These are phyloP conservation scores for Cystoderma amianthinum DNA, from an alignment of 768 basidiomycete genomes.

Conservation along the genomic window DNA sequence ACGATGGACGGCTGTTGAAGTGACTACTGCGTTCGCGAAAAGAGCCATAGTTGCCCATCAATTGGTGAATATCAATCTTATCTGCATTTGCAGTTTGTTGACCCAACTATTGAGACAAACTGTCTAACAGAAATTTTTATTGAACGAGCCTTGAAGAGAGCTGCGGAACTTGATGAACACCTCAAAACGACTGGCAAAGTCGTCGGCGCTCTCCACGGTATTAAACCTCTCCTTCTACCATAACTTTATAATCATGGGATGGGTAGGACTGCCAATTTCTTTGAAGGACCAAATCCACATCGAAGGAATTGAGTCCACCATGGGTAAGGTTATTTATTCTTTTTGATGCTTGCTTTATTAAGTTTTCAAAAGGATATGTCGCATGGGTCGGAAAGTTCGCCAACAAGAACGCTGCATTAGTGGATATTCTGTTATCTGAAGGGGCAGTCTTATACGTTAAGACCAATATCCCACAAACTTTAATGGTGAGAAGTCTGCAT, in stretches of 20 bases:
- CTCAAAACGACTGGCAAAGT: conserved; percentile 54
- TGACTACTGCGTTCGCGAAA: conserved; percentile 70
- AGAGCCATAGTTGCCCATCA: conserved; percentile 78
- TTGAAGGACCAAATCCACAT: conserved; percentile 71
- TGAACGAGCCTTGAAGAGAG: conserved; percentile 58
- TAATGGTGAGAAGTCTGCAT: conserved; percentile 41
- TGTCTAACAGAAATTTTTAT: conserved; percentile 84
- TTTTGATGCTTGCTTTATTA: background rate
- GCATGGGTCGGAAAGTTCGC: conserved; percentile 63
- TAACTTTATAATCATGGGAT: background rate
- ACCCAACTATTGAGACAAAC: conserved; percentile 63
- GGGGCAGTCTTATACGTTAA: conserved; percentile 71
- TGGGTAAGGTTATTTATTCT: conserved; percentile 28
- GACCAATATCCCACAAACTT: conserved; percentile 73
- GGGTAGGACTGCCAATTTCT: conserved; percentile 51
- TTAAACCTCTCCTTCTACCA: conserved; percentile 5
- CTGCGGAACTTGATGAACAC: conserved; percentile 59
- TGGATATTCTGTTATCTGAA: conserved; percentile 54
- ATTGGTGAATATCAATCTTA: conserved; percentile 38
- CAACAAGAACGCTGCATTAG: conserved; percentile 52
- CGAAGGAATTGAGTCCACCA: conserved; percentile 62
- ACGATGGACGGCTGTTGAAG: conserved; percentile 37
- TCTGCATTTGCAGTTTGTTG: background rate
- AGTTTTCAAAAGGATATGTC: conserved; percentile 47
- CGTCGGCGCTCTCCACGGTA: conserved; percentile 69